Percentiles rank a stretch among this genome's conserved stretches.
phyloP scores from a whole-genome alignment of 352 stramenopile genomes.

The Phytophthora tubulina region DNA sequence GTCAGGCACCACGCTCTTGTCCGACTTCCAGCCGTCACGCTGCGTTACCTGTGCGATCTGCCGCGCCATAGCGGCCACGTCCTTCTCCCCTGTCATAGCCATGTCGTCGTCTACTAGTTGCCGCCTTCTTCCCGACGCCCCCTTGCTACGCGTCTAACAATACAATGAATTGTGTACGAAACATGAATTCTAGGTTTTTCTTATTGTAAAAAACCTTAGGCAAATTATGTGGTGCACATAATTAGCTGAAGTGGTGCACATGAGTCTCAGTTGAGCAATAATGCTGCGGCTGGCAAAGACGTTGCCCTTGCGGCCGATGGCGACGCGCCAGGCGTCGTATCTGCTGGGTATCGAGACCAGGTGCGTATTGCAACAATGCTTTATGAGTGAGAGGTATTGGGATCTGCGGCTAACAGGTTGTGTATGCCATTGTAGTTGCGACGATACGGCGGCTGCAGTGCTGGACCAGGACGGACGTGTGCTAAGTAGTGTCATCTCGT shows the following conservation, averaged over 20 bases:
- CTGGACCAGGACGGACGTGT: conserved; percentile 92
- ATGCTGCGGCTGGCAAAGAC: conserved; percentile 14
- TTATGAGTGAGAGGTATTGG: not conserved
- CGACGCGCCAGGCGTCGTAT: conserved; percentile 55
- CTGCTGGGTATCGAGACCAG: conserved; percentile 96
- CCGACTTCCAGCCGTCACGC: conserved; percentile 70
- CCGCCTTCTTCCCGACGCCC: conserved; percentile 13
- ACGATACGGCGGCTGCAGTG: conserved; percentile 94
- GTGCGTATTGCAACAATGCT: conserved; percentile 21
- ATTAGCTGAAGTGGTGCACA: conserved; percentile 1
- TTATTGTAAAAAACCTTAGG: conserved; percentile 15
- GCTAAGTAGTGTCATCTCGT: conserved; percentile 94
- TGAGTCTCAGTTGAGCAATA: not conserved
- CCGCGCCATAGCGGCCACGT: conserved; percentile 74
- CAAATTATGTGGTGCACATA: conserved; percentile 14
- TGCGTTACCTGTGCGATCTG: conserved; percentile 75
- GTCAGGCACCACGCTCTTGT: conserved; percentile 64
- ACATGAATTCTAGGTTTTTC: not conserved
- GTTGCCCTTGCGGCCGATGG: not conserved
- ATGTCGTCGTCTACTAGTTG: not conserved
- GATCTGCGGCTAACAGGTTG: not conserved
- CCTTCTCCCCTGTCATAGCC: conserved; percentile 49
- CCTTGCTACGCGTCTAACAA: conserved; percentile 31
- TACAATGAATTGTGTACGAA: not conserved
- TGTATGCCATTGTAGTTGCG: conserved; percentile 71